Percentiles rank a stretch among this genome's conserved stretches.
Conservation (phyloP, 148 eudicot genomes). For the Drosera capensis region DNA sequence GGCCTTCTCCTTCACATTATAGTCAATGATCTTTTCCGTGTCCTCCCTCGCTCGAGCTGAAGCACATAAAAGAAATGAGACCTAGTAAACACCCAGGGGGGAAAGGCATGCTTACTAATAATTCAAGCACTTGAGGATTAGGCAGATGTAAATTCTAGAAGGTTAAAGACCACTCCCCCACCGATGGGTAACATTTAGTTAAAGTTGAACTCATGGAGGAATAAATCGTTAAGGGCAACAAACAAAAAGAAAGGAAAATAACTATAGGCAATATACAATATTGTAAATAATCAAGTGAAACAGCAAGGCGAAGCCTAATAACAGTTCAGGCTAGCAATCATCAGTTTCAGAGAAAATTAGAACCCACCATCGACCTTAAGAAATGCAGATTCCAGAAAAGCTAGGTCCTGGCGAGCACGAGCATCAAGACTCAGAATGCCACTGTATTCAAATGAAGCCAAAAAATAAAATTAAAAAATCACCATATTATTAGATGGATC, state of each 20-base stretch:
- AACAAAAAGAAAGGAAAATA: too few species aligned
- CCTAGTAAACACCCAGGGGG: slow-evolving; percentile 1
- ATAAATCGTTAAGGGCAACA: too few species aligned
- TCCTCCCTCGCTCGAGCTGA: slow-evolving; percentile 96
- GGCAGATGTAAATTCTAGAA: too few species aligned
- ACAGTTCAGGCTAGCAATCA: not conserved
- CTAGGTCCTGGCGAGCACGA: slow-evolving; percentile 87
- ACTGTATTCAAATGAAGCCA: slow-evolving; percentile 19
- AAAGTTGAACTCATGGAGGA: too few species aligned
- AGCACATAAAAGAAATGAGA: slow-evolving; percentile 12
- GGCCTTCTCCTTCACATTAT: slow-evolving; percentile 68
- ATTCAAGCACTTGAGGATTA: not conserved
- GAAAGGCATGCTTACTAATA: not conserved
- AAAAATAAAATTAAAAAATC: not conserved
- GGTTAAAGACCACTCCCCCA: too few species aligned
- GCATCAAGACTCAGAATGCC: slow-evolving; percentile 76
- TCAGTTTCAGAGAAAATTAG: not conserved
- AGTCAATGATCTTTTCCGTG: slow-evolving; percentile 79
- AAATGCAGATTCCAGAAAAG: slow-evolving; percentile 71
- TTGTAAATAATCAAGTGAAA: too few species aligned
- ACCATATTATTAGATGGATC: too few species aligned
- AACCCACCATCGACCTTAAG: slow-evolving; percentile 80
- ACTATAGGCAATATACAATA: too few species aligned
- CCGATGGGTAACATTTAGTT: too few species aligned
- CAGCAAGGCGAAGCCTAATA: not conserved